Conservation (phyloP, 768 basidiomycete genomes). For the Bullera alba region DNA sequence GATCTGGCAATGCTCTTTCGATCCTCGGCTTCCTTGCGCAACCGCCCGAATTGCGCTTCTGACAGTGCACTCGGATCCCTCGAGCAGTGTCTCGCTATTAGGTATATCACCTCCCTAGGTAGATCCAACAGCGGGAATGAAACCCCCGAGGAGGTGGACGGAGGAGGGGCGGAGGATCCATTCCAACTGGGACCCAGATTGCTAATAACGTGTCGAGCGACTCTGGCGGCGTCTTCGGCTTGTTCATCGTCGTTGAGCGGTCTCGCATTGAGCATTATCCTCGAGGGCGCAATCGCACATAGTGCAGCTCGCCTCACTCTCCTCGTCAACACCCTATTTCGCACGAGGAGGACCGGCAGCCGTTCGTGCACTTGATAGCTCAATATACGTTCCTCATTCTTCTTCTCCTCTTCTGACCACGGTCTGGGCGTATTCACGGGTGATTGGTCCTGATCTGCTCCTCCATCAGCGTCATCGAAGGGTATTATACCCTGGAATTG, state of each 20-base stretch:
- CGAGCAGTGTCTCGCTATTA: conserved; percentile 20
- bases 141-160: neutral
- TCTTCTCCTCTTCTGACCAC: conserved; percentile 2
- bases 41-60: conserved; percentile 18
- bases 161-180: neutral
- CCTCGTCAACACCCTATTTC: conserved; percentile 24
- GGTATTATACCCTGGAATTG: too few species aligned
- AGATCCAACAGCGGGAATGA: conserved; percentile 26
- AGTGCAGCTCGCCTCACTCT: conserved; percentile 16
- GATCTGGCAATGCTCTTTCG: conserved; percentile 9
- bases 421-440: neutral
- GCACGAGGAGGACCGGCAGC: conserved; percentile 14
- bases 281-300: conserved; percentile 13
- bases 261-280: conserved; percentile 25
- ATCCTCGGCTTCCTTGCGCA: conserved; percentile 17
- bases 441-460: neutral
- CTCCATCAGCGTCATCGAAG: neutral
- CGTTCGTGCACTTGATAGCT: conserved; percentile 16
- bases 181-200: too few species aligned
- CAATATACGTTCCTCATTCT: conserved; percentile 2
- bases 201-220: conserved; percentile 1
- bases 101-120: conserved; percentile 28
- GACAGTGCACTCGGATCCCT: conserved; percentile 25
- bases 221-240: conserved; percentile 16
- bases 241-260: conserved; percentile 2